phyloP scores from a whole-genome alignment of 148 eudicot genomes.

The Persicaria maculosa region DNA sequence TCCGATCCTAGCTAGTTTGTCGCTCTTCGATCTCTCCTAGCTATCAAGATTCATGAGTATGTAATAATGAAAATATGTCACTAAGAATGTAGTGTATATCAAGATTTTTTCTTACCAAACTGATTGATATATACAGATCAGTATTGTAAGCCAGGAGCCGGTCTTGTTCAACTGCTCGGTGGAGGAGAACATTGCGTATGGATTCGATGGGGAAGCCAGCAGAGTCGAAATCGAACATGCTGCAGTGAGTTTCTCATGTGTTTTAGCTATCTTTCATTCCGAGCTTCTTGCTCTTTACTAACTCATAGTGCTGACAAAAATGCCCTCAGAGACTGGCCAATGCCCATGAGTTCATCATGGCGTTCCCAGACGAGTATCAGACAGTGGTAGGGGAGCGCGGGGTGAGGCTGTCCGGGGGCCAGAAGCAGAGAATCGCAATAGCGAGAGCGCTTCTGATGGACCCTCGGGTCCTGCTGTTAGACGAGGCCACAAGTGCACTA shows the following conservation, averaged over 20 bases:
- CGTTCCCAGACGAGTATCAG: conserved; percentile 76
- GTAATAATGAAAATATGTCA: neutral
- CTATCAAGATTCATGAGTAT: neutral
- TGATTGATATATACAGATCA: conserved; percentile 40
- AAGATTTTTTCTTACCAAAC: neutral
- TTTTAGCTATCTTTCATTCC: neutral
- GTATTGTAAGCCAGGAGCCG: conserved; percentile 97
- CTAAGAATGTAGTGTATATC: neutral
- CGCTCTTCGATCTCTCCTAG: neutral
- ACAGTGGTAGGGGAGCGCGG: conserved; percentile 95
- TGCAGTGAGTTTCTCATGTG: conserved; percentile 46
- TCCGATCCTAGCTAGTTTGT: neutral
- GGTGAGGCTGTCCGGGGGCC: conserved; percentile 86
- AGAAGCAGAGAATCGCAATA: conserved; percentile 86
- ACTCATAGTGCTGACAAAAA: neutral
- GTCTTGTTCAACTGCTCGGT: conserved; percentile 91
- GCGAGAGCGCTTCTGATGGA: conserved; percentile 90
- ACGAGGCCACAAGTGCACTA: conserved; percentile 90
- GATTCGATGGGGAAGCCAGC: conserved; percentile 68
- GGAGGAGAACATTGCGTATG: conserved; percentile 88
- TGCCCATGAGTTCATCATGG: conserved; percentile 74
- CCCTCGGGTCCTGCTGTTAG: conserved; percentile 66
- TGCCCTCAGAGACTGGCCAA: conserved; percentile 80
- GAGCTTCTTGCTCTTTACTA: neutral
- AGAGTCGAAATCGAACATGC: conserved; percentile 66